Percentiles rank a stretch among this genome's conserved stretches.
Evolutionary conservation across 2,329 filamentous ascomycete genomes (phyloP).

Genomic region (Ophiobolus disseminans): DNA sequence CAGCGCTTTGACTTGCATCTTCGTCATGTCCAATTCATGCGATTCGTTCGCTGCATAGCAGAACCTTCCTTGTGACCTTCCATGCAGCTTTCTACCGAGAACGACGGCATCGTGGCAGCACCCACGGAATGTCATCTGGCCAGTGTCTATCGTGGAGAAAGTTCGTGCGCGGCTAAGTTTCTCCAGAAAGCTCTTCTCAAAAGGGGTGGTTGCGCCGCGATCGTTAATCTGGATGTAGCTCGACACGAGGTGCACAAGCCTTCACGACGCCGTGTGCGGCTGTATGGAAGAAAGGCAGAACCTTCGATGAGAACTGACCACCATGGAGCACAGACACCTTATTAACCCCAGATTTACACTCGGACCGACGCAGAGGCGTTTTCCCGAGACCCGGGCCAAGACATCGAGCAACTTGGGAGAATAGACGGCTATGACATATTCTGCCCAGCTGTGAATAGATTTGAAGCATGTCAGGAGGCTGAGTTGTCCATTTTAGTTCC

Average conservation of each 20-base stretch:
- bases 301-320: constrained; percentile 12
- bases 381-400: constrained; percentile 7
- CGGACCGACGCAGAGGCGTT: constrained; percentile 15
- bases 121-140: constrained; percentile 2
- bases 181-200: background rate
- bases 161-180: constrained; percentile 1
- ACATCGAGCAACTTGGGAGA: constrained; percentile 8
- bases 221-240: constrained; percentile 6
- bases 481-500: constrained; percentile 5
- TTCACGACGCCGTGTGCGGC: constrained; percentile 1
- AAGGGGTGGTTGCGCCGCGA: constrained; percentile 1
- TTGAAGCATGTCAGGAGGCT: constrained; percentile 7
- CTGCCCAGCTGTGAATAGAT: constrained; percentile 14
- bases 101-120: constrained; percentile 3
- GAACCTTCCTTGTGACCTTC: constrained; percentile 17
- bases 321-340: constrained; percentile 17
- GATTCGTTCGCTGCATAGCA: constrained; percentile 6
- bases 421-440: constrained; percentile 3
- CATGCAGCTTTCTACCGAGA: constrained; percentile 7
- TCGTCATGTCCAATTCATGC: background rate
- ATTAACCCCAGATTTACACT: constrained; percentile 19
- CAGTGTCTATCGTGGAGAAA: constrained; percentile 2
- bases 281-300: constrained; percentile 22
- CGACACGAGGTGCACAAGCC: constrained; percentile 8
- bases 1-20: background rate